These are phyloP conservation scores for Chaetothyriales sp. DNA, from an alignment of 2,329 filamentous ascomycete species.

Conservation along the genomic window DNA sequence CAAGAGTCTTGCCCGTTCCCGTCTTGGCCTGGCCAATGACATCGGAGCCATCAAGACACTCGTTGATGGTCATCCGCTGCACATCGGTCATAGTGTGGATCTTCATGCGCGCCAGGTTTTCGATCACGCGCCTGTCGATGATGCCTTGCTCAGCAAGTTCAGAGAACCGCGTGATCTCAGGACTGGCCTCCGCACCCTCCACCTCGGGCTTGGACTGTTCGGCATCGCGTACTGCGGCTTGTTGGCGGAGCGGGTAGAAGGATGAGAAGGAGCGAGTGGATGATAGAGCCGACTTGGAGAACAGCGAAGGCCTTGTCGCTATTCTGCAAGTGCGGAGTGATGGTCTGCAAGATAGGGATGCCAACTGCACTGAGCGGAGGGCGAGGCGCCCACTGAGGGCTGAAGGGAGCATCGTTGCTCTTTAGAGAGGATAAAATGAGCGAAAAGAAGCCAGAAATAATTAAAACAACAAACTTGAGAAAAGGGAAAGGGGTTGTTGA, in stretches of 20 bases:
- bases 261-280: constrained; percentile 5
- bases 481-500: background rate
- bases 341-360: background rate
- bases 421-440: background rate
- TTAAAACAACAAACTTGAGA: background rate
- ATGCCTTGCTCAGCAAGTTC: constrained; percentile 25
- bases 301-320: background rate
- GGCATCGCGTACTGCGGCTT: constrained; percentile 17
- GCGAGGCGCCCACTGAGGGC: background rate
- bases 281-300: background rate
- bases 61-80: constrained; percentile 66
- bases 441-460: background rate
- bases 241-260: constrained; percentile 8
- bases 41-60: constrained; percentile 65
- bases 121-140: constrained; percentile 51
- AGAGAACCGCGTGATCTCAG: constrained; percentile 24
- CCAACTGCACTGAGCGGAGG: background rate
- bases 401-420: constrained; percentile 1
- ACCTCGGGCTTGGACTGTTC: constrained; percentile 5
- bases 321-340: background rate
- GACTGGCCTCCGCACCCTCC: constrained; percentile 7
- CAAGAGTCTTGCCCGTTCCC: constrained; percentile 36
- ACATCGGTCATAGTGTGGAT: constrained; percentile 86
- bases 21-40: constrained; percentile 43
- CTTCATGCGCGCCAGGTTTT: constrained; percentile 57